Percentiles rank a stretch among this genome's conserved stretches.
Conservation (phyloP, 129 eudicot species). For the Arctium lappa region DNA sequence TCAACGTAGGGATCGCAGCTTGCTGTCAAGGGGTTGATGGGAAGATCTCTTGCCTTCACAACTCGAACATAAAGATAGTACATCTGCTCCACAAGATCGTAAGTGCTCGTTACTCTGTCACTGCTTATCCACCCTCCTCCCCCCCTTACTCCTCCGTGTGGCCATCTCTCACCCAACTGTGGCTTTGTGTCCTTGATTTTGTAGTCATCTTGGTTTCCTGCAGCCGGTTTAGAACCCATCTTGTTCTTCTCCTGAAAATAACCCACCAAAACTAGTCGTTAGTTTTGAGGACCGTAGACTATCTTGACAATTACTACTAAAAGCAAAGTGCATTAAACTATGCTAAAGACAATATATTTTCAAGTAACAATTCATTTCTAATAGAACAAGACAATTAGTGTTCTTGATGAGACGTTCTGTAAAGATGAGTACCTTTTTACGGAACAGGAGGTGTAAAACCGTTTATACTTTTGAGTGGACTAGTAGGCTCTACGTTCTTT, state of each 20-base stretch:
- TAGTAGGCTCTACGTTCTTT: no score
- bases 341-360: neutral
- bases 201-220: conserved; percentile 63
- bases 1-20: conserved; percentile 92
- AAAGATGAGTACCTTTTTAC: conserved; percentile 19
- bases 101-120: conserved; percentile 76
- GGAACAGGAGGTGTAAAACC: conserved; percentile 11
- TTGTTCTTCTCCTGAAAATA: conserved; percentile 4
- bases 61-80: conserved; percentile 89
- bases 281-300: neutral
- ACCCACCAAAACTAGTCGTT: neutral
- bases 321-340: neutral
- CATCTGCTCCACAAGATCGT: conserved; percentile 97
- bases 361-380: neutral
- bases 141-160: conserved; percentile 77
- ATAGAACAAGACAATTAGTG: neutral
- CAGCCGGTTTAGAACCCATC: conserved; percentile 48
- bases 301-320: neutral
- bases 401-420: neutral
- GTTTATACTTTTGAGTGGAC: no score
- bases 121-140: conserved; percentile 87
- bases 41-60: conserved; percentile 77
- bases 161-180: conserved; percentile 83
- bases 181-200: conserved; percentile 71
- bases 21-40: conserved; percentile 63